Evolutionary conservation across 1,284 basidiomycete species (phyloP).

Genomic region (Filobasidium uniguttulatum): DNA sequence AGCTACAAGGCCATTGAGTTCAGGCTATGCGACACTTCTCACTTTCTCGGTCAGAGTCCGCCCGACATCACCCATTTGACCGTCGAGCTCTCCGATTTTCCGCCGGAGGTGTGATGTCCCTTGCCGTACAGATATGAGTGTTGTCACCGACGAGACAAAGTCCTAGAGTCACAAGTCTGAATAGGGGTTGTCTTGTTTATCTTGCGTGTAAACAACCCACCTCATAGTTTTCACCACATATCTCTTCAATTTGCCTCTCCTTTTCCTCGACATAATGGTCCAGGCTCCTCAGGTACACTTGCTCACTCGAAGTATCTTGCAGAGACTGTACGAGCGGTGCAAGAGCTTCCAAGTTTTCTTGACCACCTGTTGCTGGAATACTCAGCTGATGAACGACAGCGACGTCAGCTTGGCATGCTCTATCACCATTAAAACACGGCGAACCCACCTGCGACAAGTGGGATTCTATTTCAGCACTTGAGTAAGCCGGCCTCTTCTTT

Average conservation of each 20-base stretch:
- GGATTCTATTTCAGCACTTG: slow-evolving; percentile 34
- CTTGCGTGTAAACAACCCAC: slow-evolving; percentile 21
- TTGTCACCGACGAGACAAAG: slow-evolving; percentile 90
- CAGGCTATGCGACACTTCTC: not conserved
- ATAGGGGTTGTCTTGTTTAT: not conserved
- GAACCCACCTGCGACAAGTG: slow-evolving; percentile 33
- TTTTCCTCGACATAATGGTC: slow-evolving; percentile 80
- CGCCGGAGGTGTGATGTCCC: slow-evolving; percentile 44
- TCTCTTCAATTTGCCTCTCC: slow-evolving; percentile 88
- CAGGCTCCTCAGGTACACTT: slow-evolving; percentile 74
- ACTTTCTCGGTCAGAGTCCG: slow-evolving; percentile 68
- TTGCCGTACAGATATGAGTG: slow-evolving; percentile 81
- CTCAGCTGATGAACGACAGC: not conserved
- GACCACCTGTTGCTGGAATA: slow-evolving; percentile 8
- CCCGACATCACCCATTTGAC: slow-evolving; percentile 52
- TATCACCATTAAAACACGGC: not conserved
- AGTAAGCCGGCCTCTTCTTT: slow-evolving; percentile 28
- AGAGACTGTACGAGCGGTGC: slow-evolving; percentile 88
- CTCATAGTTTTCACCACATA: slow-evolving; percentile 91
- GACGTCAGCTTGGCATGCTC: not conserved
- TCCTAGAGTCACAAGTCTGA: slow-evolving; percentile 41
- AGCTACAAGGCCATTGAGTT: not conserved
- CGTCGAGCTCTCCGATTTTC: slow-evolving; percentile 45
- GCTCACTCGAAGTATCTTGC: slow-evolving; percentile 77
- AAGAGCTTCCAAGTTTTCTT: slow-evolving; percentile 79